Percentiles rank a stretch among this genome's conserved stretches.
Conservation (phyloP, 495 filamentous ascomycete genomes). For the Darksidea phi region DNA sequence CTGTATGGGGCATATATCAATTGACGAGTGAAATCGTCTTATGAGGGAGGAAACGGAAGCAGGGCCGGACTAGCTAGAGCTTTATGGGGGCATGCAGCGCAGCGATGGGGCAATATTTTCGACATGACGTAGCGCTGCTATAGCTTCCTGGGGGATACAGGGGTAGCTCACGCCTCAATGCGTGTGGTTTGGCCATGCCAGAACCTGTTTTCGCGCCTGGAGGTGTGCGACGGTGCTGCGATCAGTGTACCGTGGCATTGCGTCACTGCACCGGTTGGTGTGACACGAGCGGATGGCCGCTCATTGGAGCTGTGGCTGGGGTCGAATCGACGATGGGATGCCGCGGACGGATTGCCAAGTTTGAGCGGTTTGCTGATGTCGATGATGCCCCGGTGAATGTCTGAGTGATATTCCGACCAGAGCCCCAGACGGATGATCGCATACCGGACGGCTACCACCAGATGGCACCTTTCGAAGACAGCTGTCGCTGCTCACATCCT, state of each 20-base stretch:
- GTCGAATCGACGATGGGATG: conserved; percentile 24
- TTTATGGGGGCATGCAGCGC: conserved; percentile 21
- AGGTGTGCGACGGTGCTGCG: conserved; percentile 15
- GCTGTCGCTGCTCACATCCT: background rate
- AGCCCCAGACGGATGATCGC: too few relatives aligned
- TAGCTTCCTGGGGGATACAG: conserved; percentile 4
- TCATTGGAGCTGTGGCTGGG: conserved; percentile 26
- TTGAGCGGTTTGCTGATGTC: background rate
- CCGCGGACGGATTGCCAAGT: background rate
- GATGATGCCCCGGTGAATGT: background rate
- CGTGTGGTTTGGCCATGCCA: background rate
- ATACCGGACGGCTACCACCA: too few relatives aligned
- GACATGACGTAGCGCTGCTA: conserved; percentile 33
- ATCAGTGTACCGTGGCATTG: conserved; percentile 18
- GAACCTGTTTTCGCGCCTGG: conserved; percentile 33
- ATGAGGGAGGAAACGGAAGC: conserved; percentile 6
- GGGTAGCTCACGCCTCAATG: conserved; percentile 35
- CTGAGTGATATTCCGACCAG: too few relatives aligned
- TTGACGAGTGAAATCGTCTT: conserved; percentile 28
- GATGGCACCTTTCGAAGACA: too few relatives aligned
- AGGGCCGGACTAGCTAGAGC: conserved; percentile 1
- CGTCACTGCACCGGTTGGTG: conserved; percentile 30
- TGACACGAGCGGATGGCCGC: conserved; percentile 13
- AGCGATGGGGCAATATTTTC: conserved; percentile 8
- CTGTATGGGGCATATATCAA: conserved; percentile 45